These are phyloP conservation scores for Carallia brachiata DNA, from an alignment of 345 rosid genomes.

Conservation along the genomic window DNA sequence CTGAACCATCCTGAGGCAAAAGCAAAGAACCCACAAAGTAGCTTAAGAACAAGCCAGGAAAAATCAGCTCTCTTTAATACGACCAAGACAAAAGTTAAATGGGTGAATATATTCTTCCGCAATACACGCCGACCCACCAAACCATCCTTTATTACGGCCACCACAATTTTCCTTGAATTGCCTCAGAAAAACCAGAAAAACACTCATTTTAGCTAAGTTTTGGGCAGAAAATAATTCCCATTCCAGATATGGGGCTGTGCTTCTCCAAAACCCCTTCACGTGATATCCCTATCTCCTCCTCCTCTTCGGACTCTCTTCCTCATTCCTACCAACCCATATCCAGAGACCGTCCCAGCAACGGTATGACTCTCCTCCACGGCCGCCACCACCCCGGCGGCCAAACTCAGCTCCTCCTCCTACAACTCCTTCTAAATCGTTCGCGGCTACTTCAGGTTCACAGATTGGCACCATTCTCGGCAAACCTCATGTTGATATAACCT, in stretches of 20 bases:
- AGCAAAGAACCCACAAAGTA: neutral
- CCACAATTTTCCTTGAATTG: neutral
- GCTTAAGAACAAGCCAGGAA: neutral
- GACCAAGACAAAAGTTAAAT: neutral
- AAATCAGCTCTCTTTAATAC: too few species aligned
- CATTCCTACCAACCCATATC: constrained; percentile 28
- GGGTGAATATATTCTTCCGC: too few species aligned
- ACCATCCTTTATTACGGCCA: neutral
- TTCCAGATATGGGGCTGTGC: constrained; percentile 46
- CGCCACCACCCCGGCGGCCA: neutral
- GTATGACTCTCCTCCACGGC: neutral
- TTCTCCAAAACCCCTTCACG: constrained; percentile 38
- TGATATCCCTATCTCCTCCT: constrained; percentile 57
- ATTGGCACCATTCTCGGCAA: constrained; percentile 29
- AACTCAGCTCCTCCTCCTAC: constrained; percentile 5
- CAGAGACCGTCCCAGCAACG: constrained; percentile 21
- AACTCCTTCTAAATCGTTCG: constrained; percentile 13
- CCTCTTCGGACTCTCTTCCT: constrained; percentile 40
- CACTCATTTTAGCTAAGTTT: neutral
- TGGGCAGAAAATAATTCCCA: constrained; percentile 5
- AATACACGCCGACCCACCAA: neutral
- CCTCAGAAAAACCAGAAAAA: neutral
- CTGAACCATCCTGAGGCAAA: neutral
- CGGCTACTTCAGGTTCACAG: constrained; percentile 29
- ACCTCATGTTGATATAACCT: constrained; percentile 22